Percentiles rank a stretch among this genome's conserved stretches.
phyloP scores from a whole-genome alignment of 345 rosid genomes.

The Euphorbia peplus region DNA sequence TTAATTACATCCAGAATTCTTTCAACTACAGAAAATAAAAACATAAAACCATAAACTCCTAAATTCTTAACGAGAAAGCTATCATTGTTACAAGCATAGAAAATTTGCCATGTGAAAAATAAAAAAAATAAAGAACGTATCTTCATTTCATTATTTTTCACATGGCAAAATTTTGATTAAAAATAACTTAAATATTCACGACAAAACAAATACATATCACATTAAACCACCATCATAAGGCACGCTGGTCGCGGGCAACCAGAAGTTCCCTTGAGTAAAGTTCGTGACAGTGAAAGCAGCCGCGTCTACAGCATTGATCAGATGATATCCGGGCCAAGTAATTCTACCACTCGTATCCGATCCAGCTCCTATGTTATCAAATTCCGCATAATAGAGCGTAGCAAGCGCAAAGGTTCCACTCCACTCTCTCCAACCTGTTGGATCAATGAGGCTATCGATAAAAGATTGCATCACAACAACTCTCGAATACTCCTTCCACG shows the following conservation, averaged over 20 bases:
- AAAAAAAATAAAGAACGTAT: no score
- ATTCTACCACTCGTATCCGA: conserved; percentile 27
- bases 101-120: no score
- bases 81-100: no score
- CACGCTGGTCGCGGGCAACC: conserved; percentile 33
- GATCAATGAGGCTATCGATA: conserved; percentile 25
- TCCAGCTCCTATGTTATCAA: conserved; percentile 30
- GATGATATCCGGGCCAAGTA: conserved; percentile 57
- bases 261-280: conserved; percentile 21
- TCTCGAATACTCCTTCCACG: conserved; percentile 40
- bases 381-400: conserved; percentile 39
- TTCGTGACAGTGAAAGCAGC: conserved; percentile 22
- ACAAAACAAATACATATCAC: background rate
- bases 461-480: conserved; percentile 34
- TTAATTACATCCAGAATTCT: no score
- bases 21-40: no score
- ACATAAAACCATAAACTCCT: no score
- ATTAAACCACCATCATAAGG: conserved; percentile 25
- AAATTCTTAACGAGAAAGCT: no score
- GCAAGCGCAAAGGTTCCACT: conserved; percentile 20
- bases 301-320: conserved; percentile 26
- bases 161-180: no score
- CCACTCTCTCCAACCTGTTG: conserved; percentile 34
- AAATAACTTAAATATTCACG: no score
- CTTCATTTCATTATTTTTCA: background rate